Evolutionary conservation across 1,284 basidiomycete species (phyloP), one percentile per base, ranked within the genome.

Genomic region (Marasmius tenuissimus): DNA sequence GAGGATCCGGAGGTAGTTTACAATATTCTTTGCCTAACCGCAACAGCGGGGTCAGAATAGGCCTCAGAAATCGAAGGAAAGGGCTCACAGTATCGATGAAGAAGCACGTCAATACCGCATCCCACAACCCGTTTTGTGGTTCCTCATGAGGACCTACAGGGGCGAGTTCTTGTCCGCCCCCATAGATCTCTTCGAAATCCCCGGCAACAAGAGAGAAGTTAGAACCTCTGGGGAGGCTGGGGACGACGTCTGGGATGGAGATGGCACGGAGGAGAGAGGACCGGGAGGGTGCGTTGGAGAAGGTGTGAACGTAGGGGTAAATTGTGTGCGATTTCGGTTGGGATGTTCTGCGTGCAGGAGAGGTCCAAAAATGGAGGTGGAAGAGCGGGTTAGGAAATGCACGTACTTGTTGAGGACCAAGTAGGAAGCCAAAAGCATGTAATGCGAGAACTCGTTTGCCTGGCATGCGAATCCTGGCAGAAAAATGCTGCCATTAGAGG

Each of bases 171-270:
- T 47, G 71, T 33, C 82, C 79, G 9, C 78, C 76, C 0, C 92
- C 92, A 69, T 97, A 98, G 8, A 97, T 88, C 70, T 97, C 95
- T 69, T 96, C 90, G 69, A 97, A 97, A 69, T 97, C 95, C 88
- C 89, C 95, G 1, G 94, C 94, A 14, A 96, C 92, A 34, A 97
- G 81, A 12, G 91, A 93, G 71, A 96, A 94, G 64, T 88, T 82
- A 0, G 83, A 83, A 4, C 79, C 82, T 0, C 75, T 66, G 0
- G 92, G 87, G 2, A 96, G 77, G 4, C 91, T 85, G 0, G 96
- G 94, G 10, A 89, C 78, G 3, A 96, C 88, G 67, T 97, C 95
- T 1, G 96, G 96, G 34, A 97, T 86, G 6, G 76, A 78, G 5
- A 96, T 82, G 0, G 85, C 75, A 6, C 85, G 84, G 14, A 96